These are phyloP conservation scores for Phytophthora boehmeriae DNA, from an alignment of 352 stramenopile genomes.

Conservation along the genomic window DNA sequence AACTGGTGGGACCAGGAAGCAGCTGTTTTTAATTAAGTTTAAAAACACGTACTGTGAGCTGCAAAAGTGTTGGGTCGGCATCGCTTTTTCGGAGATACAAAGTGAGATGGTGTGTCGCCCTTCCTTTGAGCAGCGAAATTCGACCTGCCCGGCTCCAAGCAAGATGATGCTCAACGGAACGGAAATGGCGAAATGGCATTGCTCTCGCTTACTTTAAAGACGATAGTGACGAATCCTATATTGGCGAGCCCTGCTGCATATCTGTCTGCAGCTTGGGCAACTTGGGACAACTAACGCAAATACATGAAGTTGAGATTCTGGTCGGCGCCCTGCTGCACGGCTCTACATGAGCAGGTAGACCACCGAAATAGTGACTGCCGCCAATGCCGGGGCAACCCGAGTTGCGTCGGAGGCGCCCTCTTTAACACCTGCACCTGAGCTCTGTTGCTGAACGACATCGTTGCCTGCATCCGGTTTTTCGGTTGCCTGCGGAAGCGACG, in stretches of 20 bases:
- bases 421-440: conserved; percentile 23
- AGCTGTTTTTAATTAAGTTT: no score
- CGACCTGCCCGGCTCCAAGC: no score
- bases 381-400: conserved; percentile 28
- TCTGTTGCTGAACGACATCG: conserved; percentile 29
- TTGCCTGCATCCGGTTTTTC: conserved; percentile 4
- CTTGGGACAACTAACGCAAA: conserved; percentile 12
- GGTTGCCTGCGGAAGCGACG: conserved; percentile 35
- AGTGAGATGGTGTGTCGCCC: no score
- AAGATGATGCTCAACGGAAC: no score
- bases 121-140: no score
- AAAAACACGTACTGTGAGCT: no score
- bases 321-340: conserved; percentile 6
- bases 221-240: conserved; percentile 2
- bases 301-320: conserved; percentile 28
- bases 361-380: conserved; percentile 38
- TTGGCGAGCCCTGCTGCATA: conserved; percentile 29
- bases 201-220: no score
- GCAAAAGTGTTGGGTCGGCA: no score
- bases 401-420: conserved; percentile 36
- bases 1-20: no score
- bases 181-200: no score
- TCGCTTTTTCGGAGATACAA: no score
- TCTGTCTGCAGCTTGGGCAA: conserved; percentile 21
- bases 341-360: conserved; percentile 56